Evolutionary conservation across 2,329 filamentous ascomycete genomes (phyloP).

Genomic region (Fusarium sp.): DNA sequence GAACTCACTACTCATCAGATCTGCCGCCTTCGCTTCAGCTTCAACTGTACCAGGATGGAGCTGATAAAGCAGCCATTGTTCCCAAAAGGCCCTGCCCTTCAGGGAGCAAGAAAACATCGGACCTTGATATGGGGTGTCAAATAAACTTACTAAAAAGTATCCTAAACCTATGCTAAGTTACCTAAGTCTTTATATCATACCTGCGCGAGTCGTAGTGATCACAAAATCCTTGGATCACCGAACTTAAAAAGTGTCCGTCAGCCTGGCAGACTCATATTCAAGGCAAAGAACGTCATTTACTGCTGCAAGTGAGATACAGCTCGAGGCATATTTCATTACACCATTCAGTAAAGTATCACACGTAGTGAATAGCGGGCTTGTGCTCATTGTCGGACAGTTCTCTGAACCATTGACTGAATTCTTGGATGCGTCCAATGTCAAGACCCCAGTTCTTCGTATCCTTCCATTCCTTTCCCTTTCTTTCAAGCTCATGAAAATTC

Average conservation of each 20-base stretch:
- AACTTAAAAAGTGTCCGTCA: slow-evolving; percentile 29
- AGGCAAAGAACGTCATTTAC: neutral
- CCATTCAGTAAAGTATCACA: slow-evolving; percentile 23
- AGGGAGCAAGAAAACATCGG: neutral
- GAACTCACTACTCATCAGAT: neutral
- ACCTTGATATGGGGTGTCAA: neutral
- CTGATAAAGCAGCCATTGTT: neutral
- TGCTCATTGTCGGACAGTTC: neutral
- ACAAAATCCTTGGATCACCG: neutral
- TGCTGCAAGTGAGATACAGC: neutral
- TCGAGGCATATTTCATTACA: neutral
- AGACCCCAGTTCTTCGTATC: neutral
- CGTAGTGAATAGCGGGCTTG: slow-evolving; percentile 15
- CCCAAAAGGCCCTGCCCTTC: neutral
- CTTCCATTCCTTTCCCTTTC: neutral
- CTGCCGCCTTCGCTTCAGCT: neutral
- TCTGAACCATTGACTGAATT: neutral
- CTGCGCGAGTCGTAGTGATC: neutral
- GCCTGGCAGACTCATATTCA: slow-evolving; percentile 29
- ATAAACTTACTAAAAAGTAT: neutral
- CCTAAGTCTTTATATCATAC: neutral
- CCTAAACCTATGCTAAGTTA: neutral
- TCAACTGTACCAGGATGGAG: neutral
- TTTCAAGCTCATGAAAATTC: neutral
- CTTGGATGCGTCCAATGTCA: neutral